phyloP scores from a whole-genome alignment of 1,284 basidiomycete genomes.

The Xerocomus amazonicus region DNA sequence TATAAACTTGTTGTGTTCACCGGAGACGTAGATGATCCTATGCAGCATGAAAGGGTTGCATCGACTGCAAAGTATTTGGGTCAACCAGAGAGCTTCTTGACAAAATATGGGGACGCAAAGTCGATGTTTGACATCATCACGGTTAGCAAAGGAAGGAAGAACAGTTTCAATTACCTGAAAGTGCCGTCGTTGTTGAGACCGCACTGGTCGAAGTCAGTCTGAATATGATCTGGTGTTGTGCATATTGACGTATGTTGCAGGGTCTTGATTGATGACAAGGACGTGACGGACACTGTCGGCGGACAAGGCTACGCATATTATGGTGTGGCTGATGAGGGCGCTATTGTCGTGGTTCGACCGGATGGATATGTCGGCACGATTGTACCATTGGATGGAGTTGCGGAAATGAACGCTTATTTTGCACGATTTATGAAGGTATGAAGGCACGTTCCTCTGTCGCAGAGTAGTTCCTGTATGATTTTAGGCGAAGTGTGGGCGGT shows the following conservation, averaged over 20 bases:
- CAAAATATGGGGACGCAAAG: slow-evolving; percentile 26
- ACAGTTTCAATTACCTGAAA: slow-evolving; percentile 44
- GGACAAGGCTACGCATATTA: slow-evolving; percentile 51
- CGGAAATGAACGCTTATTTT: slow-evolving; percentile 54
- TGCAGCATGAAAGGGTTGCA: slow-evolving; percentile 41
- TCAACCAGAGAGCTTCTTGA: slow-evolving; percentile 38
- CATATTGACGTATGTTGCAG: slow-evolving; percentile 30
- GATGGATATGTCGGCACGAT: slow-evolving; percentile 71
- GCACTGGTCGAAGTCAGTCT: slow-evolving; percentile 65
- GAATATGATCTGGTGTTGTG: neutral
- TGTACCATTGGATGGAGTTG: slow-evolving; percentile 44
- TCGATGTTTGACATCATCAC: slow-evolving; percentile 52
- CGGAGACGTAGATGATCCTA: slow-evolving; percentile 47
- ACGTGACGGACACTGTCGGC: slow-evolving; percentile 36
- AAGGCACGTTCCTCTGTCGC: neutral
- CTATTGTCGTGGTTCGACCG: slow-evolving; percentile 64
- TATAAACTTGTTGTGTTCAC: slow-evolving; percentile 74
- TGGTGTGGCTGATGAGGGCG: slow-evolving; percentile 55
- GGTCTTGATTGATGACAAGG: slow-evolving; percentile 47
- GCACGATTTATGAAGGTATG: slow-evolving; percentile 34
- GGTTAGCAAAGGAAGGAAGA: slow-evolving; percentile 48
- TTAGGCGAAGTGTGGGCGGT: no score
- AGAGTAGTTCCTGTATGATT: no score
- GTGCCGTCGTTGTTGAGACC: slow-evolving; percentile 49
- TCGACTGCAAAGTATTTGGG: slow-evolving; percentile 44